These are phyloP conservation scores for Erythrophleum ivorense DNA, from an alignment of 331 rosid species.

Conservation along the genomic window DNA sequence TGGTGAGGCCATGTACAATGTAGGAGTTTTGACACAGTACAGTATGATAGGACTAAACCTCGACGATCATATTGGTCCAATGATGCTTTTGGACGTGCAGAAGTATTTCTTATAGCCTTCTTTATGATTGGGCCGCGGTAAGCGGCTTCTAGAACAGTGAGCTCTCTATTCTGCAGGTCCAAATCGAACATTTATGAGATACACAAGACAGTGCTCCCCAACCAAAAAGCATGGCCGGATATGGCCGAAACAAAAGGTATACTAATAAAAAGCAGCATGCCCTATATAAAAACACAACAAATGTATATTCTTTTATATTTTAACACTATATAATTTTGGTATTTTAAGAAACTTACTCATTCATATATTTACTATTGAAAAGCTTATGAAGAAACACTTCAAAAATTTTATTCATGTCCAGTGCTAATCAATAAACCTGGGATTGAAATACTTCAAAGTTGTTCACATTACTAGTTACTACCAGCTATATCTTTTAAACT, in stretches of 20 bases:
- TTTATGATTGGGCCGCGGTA: constrained; percentile 33
- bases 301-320: too few species aligned
- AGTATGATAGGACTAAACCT: constrained; percentile 29
- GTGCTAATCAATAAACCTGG: too few species aligned
- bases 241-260: background rate
- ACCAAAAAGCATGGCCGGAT: constrained; percentile 28
- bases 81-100: constrained; percentile 11
- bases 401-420: too few species aligned
- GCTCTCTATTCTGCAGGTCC: constrained; percentile 36
- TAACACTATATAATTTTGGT: too few species aligned
- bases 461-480: background rate
- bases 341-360: too few species aligned
- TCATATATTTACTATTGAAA: too few species aligned
- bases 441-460: background rate
- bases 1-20: background rate
- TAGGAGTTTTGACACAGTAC: background rate
- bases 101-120: constrained; percentile 21
- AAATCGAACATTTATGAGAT: constrained; percentile 35
- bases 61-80: constrained; percentile 22
- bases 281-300: too few species aligned
- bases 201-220: too few species aligned
- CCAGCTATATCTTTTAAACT: background rate
- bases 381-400: too few species aligned
- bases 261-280: too few species aligned
- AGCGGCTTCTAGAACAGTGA: background rate